phyloP scores from a whole-genome alignment of 2,329 filamentous ascomycete species.

The Pseudocercospora pini-densiflorae region DNA sequence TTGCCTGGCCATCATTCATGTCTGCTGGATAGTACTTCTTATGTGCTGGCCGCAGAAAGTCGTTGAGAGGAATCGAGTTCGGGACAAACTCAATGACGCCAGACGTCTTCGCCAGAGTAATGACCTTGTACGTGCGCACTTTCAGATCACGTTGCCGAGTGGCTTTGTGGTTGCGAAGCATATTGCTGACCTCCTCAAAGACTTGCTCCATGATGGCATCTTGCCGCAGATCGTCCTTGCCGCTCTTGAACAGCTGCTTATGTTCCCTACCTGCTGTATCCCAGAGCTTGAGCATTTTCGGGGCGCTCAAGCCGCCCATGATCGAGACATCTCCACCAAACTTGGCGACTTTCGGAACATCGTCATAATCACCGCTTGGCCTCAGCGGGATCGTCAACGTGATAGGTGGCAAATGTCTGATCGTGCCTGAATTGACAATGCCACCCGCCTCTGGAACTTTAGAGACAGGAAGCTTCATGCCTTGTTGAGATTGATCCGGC shows the following conservation, averaged over 20 bases:
- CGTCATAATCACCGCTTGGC: conserved; percentile 73
- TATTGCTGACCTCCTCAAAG: conserved; percentile 90
- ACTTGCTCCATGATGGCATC: conserved; percentile 99
- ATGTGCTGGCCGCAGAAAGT: conserved; percentile 91
- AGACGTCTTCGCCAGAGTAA: conserved; percentile 81
- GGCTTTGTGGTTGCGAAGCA: conserved; percentile 82
- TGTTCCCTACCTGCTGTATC: conserved; percentile 78
- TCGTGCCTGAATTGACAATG: conserved; percentile 60
- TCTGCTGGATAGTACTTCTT: conserved; percentile 84
- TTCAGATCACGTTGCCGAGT: conserved; percentile 87
- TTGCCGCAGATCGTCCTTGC: conserved; percentile 90
- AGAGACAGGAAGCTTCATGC: conserved; percentile 59
- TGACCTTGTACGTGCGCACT: conserved; percentile 95
- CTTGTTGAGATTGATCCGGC: conserved; percentile 45
- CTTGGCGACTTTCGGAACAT: conserved; percentile 72
- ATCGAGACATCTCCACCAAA: conserved; percentile 80
- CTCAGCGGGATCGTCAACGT: conserved; percentile 84
- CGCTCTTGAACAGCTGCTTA: conserved; percentile 93
- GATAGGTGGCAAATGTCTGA: conserved; percentile 77
- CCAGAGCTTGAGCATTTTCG: conserved; percentile 86
- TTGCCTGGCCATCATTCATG: conserved; percentile 73
- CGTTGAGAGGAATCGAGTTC: conserved; percentile 88
- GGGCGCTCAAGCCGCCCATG: conserved; percentile 86
- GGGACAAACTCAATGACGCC: conserved; percentile 98
- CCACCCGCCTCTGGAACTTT: conserved; percentile 66